Evolutionary conservation across 495 filamentous ascomycete species (phyloP).

Genomic region (Trichoderma reesei): DNA sequence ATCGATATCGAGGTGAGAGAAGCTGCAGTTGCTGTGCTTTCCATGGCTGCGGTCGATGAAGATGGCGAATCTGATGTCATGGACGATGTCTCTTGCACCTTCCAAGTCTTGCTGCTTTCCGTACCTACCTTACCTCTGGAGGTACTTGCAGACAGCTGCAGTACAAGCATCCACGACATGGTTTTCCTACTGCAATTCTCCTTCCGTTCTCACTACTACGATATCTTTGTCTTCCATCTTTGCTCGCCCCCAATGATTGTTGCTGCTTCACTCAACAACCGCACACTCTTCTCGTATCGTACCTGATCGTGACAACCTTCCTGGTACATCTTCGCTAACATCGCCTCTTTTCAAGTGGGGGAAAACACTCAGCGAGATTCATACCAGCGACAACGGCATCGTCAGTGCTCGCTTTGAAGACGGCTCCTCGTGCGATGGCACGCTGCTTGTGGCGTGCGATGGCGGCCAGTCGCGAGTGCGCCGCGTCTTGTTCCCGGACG

Average conservation of each 20-base stretch:
- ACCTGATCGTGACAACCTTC: neutral
- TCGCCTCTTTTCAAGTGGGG: constrained; percentile 16
- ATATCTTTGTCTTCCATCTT: neutral
- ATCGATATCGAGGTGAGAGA: constrained; percentile 33
- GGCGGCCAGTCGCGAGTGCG: constrained; percentile 22
- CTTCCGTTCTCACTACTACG: neutral
- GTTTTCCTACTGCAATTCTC: neutral
- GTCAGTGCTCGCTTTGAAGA: constrained; percentile 24
- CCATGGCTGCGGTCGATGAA: no score
- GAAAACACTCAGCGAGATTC: constrained; percentile 16
- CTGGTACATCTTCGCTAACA: neutral
- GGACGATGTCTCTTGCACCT: no score
- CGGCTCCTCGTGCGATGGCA: constrained; percentile 18
- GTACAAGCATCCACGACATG: no score
- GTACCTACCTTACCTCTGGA: no score
- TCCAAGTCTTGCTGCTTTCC: no score
- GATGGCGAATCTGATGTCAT: neutral
- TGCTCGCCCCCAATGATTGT: no score
- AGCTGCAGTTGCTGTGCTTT: no score
- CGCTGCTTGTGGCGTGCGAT: constrained; percentile 25
- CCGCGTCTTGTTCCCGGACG: constrained; percentile 18
- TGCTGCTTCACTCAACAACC: no score
- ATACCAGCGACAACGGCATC: constrained; percentile 13
- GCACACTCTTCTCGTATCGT: no score
- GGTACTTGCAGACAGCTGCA: no score